A percentile compares a stretch with the other conserved stretches of the same genome.
Conservation (phyloP, 805 yeast genomes). For the Candida railenensis region DNA sequence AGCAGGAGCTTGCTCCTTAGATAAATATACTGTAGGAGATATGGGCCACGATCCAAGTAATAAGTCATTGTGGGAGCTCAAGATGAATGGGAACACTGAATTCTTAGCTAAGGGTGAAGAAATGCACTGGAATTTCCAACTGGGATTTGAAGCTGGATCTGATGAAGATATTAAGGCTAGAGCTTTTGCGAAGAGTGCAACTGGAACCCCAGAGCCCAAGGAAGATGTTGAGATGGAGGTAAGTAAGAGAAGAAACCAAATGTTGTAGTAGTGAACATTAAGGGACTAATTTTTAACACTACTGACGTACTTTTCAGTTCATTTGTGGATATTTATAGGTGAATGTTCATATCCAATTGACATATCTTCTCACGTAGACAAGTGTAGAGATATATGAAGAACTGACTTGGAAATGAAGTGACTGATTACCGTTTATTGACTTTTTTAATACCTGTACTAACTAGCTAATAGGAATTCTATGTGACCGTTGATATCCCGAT, state of each 20-base stretch:
- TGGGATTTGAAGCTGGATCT: conserved; percentile 82
- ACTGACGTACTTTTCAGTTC: background rate
- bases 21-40: conserved; percentile 43
- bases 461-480: conserved; percentile 17
- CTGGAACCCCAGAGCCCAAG: conserved; percentile 10
- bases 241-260: background rate
- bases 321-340: background rate
- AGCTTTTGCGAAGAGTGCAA: conserved; percentile 13
- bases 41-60: conserved; percentile 11
- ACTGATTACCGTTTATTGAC: too few species aligned
- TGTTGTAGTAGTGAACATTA: too few species aligned
- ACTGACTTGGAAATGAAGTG: background rate
- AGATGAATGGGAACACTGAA: conserved; percentile 70
- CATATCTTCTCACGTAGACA: background rate
- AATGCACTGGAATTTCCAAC: conserved; percentile 88
- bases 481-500: conserved; percentile 22
- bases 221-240: conserved; percentile 4
- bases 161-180: conserved; percentile 76
- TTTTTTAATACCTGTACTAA: too few species aligned
- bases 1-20: conserved; percentile 86
- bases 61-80: conserved; percentile 52
- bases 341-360: background rate
- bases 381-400: background rate
- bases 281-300: too few species aligned
- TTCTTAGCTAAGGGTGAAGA: conserved; percentile 80